A percentile compares a stretch with the other conserved stretches of the same genome.
Conservation (phyloP, 225 moss, liverwort and hornwort species). For the Lunularia cruciata region DNA sequence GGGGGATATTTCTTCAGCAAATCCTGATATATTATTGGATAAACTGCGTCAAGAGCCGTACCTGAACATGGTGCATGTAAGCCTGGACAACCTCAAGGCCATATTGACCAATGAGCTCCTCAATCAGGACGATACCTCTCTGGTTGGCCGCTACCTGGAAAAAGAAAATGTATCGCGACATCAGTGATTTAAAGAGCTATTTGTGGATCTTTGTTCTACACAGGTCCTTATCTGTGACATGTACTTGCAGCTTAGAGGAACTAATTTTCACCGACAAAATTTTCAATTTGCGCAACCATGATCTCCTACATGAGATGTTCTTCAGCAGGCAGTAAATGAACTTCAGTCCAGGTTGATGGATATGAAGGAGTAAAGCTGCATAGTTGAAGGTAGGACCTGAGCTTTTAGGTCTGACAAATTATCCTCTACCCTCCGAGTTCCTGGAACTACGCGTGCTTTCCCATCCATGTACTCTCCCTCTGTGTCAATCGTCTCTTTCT, state of each 20-base stretch:
- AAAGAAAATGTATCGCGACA: not conserved
- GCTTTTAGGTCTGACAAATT: slow-evolving; percentile 95
- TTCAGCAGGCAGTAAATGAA: not conserved
- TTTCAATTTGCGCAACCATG: too few relatives aligned
- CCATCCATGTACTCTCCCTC: slow-evolving; percentile 39
- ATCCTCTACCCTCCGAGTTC: slow-evolving; percentile 89
- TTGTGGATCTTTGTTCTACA: too few relatives aligned
- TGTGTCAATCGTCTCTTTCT: slow-evolving; percentile 52
- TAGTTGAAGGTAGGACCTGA: slow-evolving; percentile 32
- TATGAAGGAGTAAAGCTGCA: not conserved
- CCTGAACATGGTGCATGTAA: slow-evolving; percentile 95
- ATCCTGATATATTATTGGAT: too few relatives aligned
- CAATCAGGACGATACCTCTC: slow-evolving; percentile 84
- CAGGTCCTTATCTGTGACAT: too few relatives aligned
- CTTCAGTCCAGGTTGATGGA: not conserved
- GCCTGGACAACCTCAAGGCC: slow-evolving; percentile 90
- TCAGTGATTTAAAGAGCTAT: not conserved
- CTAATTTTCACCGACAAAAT: too few relatives aligned
- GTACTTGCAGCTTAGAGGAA: too few relatives aligned
- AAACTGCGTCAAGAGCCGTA: not conserved
- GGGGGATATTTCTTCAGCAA: too few relatives aligned
- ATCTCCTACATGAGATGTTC: too few relatives aligned
- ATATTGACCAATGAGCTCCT: slow-evolving; percentile 86
- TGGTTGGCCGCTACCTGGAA: slow-evolving; percentile 95
- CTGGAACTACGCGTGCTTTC: slow-evolving; percentile 56